Percentiles rank a stretch among this genome's conserved stretches.
Conservation (phyloP, 495 filamentous ascomycete species). For the Chaetomidium leptoderma region DNA sequence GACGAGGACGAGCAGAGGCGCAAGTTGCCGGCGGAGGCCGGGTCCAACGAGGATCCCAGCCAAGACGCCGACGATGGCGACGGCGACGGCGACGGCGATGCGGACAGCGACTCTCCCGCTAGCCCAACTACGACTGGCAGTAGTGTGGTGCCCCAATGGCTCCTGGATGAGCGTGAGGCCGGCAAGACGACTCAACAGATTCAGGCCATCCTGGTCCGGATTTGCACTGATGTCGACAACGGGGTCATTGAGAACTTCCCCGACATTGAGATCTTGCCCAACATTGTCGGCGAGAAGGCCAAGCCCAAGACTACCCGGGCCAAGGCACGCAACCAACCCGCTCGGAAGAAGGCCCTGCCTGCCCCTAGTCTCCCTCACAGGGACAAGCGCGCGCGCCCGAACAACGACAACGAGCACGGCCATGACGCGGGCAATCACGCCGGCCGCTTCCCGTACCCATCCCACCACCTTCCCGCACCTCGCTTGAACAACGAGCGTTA, state of each 20-base stretch:
- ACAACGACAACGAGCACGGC: not conserved
- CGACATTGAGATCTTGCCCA: constrained; percentile 65
- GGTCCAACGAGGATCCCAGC: no score
- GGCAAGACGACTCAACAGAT: constrained; percentile 40
- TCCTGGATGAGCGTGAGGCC: constrained; percentile 29
- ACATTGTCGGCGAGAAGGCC: constrained; percentile 35
- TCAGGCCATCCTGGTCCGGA: constrained; percentile 32
- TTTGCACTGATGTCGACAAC: constrained; percentile 33
- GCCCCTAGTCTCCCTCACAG: not conserved
- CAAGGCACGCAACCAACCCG: not conserved
- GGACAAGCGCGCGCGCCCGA: not conserved
- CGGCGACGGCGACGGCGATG: constrained; percentile 25
- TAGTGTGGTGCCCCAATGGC: constrained; percentile 44
- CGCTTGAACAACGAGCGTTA: no score
- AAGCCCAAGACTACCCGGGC: constrained; percentile 9
- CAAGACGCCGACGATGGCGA: constrained; percentile 31
- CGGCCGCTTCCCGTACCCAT: not conserved
- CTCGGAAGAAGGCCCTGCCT: not conserved
- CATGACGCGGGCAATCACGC: not conserved
- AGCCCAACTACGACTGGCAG: constrained; percentile 22
- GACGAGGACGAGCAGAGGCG: constrained; percentile 31
- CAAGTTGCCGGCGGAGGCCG: no score
- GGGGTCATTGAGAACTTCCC: constrained; percentile 45
- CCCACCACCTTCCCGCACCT: no score
- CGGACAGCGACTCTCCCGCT: not conserved